These are phyloP conservation scores for Trichoderma gamsii DNA, from an alignment of 495 filamentous ascomycete species.

Conservation along the genomic window DNA sequence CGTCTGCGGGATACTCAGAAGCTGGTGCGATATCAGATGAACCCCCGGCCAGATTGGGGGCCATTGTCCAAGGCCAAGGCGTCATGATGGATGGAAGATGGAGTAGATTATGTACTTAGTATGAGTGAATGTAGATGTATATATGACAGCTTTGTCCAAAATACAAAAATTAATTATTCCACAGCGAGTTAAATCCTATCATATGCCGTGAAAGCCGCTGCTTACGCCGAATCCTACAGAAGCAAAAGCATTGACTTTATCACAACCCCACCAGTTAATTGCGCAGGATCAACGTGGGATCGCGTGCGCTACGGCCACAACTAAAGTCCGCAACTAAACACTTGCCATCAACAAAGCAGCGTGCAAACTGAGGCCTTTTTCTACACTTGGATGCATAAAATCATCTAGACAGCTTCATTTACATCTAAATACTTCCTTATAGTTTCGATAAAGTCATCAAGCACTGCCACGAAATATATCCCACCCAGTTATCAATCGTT, in stretches of 20 bases:
- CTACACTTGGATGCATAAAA: no score
- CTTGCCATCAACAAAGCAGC: no score
- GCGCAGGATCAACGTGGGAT: slow-evolving; percentile 1
- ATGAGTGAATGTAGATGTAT: neutral
- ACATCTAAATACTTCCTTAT: no score
- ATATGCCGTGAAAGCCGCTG: neutral
- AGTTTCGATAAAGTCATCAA: no score
- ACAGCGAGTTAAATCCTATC: neutral
- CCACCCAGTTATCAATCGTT: no score
- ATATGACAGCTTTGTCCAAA: neutral
- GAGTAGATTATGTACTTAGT: neutral
- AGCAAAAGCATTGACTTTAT: neutral
- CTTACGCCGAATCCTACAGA: neutral
- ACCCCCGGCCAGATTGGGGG: slow-evolving; percentile 88
- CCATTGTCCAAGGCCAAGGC: slow-evolving; percentile 69
- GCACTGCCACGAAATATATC: no score
- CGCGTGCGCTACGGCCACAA: neutral
- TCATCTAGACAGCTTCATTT: no score
- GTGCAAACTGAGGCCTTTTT: no score
- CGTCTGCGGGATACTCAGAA: slow-evolving; percentile 56
- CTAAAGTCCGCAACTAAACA: no score
- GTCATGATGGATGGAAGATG: neutral
- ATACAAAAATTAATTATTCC: neutral
- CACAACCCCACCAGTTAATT: neutral
- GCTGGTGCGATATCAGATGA: slow-evolving; percentile 76